Evolutionary conservation across 164 flowering plant species (phyloP).

Genomic region (Magnolia kwangsiensis): DNA sequence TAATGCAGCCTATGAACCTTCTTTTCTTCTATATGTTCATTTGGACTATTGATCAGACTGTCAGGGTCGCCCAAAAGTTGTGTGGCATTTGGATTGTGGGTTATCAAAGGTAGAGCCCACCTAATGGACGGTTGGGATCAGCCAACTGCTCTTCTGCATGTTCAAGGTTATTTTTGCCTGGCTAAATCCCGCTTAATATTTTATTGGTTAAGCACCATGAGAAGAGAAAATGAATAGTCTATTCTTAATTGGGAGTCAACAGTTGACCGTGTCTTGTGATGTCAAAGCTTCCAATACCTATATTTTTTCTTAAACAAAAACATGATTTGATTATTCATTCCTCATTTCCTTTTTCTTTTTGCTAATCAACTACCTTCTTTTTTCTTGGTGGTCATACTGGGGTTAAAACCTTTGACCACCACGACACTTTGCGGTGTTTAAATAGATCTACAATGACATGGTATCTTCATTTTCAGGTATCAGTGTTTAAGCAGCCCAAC

Average conservation of each 20-base stretch:
- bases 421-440: background rate
- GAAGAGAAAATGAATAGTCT: background rate
- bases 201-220: background rate
- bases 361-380: background rate
- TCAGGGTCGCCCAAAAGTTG: too few relatives aligned
- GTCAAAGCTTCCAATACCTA: background rate
- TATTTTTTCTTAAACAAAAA: background rate
- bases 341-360: background rate
- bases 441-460: background rate
- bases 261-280: background rate
- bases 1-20: too few relatives aligned
- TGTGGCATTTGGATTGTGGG: too few relatives aligned
- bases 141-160: background rate
- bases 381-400: too few relatives aligned
- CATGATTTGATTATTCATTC: background rate
- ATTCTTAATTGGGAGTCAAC: background rate
- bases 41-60: too few relatives aligned
- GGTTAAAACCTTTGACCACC: background rate
- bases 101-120: too few relatives aligned
- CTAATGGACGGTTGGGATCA: background rate
- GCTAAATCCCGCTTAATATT: background rate
- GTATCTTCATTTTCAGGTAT: conserved; percentile 56
- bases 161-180: background rate
- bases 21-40: too few relatives aligned
- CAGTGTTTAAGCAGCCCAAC: conserved; percentile 78